Percentiles rank a stretch among this genome's conserved stretches.
These are phyloP conservation scores for Aspergillus versicolor DNA, from an alignment of 2,329 filamentous ascomycete species.

Conservation along the genomic window DNA sequence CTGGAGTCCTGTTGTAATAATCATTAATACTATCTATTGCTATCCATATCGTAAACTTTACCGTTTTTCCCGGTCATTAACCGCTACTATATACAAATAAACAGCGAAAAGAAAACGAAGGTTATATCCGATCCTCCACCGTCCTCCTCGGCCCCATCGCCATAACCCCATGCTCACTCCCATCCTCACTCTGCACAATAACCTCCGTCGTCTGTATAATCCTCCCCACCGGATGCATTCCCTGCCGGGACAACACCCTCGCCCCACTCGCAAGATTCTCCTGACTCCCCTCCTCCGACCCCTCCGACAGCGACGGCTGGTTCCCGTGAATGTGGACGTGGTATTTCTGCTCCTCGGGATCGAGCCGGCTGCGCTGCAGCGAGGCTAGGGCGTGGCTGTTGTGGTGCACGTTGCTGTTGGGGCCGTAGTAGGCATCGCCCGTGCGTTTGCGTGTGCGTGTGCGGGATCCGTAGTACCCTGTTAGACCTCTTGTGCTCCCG, in stretches of 20 bases:
- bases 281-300: slow-evolving; percentile 4
- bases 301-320: background rate
- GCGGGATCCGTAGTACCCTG: slow-evolving; percentile 16
- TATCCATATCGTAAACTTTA: no score
- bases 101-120: background rate
- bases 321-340: slow-evolving; percentile 3
- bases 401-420: background rate
- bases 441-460: slow-evolving; percentile 13
- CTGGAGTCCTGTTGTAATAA: no score
- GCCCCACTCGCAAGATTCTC: slow-evolving; percentile 4
- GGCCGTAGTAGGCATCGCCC: slow-evolving; percentile 9
- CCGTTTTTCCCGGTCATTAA: no score
- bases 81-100: background rate
- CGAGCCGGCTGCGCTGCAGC: slow-evolving; percentile 3
- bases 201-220: slow-evolving; percentile 17
- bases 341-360: slow-evolving; percentile 5
- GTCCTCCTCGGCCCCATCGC: slow-evolving; percentile 2
- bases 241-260: background rate
- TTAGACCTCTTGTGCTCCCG: slow-evolving; percentile 7
- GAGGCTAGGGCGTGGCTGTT: slow-evolving; percentile 16
- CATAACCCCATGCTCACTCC: background rate
- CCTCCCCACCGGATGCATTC: background rate
- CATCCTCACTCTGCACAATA: slow-evolving; percentile 11
- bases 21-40: no score
- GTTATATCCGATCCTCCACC: slow-evolving; percentile 9